phyloP scores from a whole-genome alignment of 441 rosid genomes.

The Gossypium schwendimanii region DNA sequence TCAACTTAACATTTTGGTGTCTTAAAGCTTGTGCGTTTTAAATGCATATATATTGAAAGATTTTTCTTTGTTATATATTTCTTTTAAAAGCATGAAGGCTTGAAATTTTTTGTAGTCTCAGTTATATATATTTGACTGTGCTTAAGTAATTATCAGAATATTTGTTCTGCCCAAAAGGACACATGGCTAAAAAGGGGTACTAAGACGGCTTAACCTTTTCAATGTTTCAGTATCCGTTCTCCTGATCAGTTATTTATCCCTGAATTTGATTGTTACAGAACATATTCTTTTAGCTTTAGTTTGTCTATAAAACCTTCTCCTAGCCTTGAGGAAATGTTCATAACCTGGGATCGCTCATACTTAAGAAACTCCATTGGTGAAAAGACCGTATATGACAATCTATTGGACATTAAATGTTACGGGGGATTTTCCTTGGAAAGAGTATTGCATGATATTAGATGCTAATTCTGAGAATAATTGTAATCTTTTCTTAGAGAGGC shows the following conservation, averaged over 20 bases:
- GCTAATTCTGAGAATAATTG: neutral
- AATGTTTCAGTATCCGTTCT: neutral
- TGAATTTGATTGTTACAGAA: neutral
- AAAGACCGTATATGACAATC: neutral
- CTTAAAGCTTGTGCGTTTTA: neutral
- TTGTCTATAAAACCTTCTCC: neutral
- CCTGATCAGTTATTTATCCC: neutral
- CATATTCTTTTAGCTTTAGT: neutral
- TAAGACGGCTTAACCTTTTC: neutral
- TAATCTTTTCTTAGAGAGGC: neutral
- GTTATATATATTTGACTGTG: neutral
- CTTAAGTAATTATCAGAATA: neutral
- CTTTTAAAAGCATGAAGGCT: neutral
- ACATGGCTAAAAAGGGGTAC: neutral
- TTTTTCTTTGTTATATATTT: slow-evolving; percentile 4
- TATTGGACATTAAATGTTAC: neutral
- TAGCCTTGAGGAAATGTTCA: neutral
- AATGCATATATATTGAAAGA: neutral
- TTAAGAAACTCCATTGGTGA: neutral
- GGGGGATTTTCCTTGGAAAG: neutral
- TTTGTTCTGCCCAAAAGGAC: neutral
- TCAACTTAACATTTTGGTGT: neutral
- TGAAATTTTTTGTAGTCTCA: neutral
- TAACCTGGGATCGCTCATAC: neutral
- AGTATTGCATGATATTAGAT: neutral